A percentile compares a stretch with the other conserved stretches of the same genome.
Evolutionary conservation across 257 asterid species (phyloP).

Genomic region (Nicotiana tomentosiformis): DNA sequence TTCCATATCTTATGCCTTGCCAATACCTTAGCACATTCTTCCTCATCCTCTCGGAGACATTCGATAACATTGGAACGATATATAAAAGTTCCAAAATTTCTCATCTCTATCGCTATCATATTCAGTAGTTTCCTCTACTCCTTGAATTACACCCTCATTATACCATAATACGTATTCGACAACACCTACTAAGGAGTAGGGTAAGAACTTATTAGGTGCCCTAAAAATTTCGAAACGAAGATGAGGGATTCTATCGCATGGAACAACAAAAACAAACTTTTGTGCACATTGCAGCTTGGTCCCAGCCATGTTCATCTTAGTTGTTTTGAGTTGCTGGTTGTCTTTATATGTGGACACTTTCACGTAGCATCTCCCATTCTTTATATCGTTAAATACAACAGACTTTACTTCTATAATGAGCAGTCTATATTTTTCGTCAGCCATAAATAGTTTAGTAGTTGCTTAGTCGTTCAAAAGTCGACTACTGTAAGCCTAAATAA

Average conservation of each 20-base stretch:
- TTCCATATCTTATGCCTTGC: background rate
- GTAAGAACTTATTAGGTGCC: background rate
- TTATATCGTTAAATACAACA: background rate
- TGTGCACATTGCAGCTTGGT: background rate
- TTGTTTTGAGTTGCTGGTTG: background rate
- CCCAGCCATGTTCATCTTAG: background rate
- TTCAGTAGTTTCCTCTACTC: too few species aligned
- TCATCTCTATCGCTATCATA: too few species aligned
- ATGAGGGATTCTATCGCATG: background rate
- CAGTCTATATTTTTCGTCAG: background rate
- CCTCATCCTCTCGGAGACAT: too few species aligned
- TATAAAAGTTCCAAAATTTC: too few species aligned
- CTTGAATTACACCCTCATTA: too few species aligned
- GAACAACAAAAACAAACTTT: background rate
- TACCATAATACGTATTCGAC: background rate
- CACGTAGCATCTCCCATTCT: background rate
- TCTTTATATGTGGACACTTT: background rate
- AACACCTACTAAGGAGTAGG: background rate
- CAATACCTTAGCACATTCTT: background rate
- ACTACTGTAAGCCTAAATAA: too few species aligned
- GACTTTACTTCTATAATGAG: background rate
- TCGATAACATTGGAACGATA: background rate
- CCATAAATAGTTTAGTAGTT: background rate
- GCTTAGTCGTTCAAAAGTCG: too few species aligned
- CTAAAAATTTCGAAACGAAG: background rate